Evolutionary conservation across 129 eudicot species (phyloP).

Genomic region (Pseudognaphalium luteoalbum): DNA sequence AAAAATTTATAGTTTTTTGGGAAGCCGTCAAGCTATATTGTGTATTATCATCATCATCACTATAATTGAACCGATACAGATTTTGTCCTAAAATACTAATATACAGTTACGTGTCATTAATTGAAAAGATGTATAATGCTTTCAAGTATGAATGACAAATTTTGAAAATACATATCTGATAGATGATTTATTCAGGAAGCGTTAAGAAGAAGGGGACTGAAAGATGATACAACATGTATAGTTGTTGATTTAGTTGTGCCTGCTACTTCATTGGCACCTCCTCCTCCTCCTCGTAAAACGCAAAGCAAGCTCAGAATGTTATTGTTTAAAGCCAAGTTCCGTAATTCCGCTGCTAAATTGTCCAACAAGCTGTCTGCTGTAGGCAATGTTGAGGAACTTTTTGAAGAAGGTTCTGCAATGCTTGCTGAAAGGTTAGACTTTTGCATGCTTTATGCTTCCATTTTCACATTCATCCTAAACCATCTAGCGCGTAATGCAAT

Average conservation of each 20-base stretch:
- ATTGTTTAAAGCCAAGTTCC: constrained; percentile 54
- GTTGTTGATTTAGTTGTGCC: constrained; percentile 83
- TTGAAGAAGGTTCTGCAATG: constrained; percentile 92
- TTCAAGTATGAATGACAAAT: not conserved
- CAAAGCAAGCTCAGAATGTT: constrained; percentile 50
- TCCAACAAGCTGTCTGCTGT: constrained; percentile 66
- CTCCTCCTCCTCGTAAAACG: constrained; percentile 58
- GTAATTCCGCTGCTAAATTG: constrained; percentile 39
- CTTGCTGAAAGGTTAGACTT: constrained; percentile 72
- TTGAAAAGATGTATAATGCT: not conserved
- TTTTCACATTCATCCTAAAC: not conserved
- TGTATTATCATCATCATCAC: too few species aligned
- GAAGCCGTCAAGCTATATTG: too few species aligned
- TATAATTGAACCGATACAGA: too few species aligned
- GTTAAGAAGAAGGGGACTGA: constrained; percentile 61
- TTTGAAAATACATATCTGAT: constrained; percentile 15
- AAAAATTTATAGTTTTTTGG: too few species aligned
- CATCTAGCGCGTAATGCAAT: not conserved
- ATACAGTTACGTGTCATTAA: not conserved
- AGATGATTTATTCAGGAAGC: constrained; percentile 57
- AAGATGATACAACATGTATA: constrained; percentile 87
- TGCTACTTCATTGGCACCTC: constrained; percentile 46
- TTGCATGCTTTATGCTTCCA: not conserved
- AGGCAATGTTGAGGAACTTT: constrained; percentile 74
- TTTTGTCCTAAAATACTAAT: not conserved